Percentiles rank a stretch among this genome's conserved stretches.
phyloP scores from a whole-genome alignment of 208 protist species.

The Leptomonas pyrrhocoris region DNA sequence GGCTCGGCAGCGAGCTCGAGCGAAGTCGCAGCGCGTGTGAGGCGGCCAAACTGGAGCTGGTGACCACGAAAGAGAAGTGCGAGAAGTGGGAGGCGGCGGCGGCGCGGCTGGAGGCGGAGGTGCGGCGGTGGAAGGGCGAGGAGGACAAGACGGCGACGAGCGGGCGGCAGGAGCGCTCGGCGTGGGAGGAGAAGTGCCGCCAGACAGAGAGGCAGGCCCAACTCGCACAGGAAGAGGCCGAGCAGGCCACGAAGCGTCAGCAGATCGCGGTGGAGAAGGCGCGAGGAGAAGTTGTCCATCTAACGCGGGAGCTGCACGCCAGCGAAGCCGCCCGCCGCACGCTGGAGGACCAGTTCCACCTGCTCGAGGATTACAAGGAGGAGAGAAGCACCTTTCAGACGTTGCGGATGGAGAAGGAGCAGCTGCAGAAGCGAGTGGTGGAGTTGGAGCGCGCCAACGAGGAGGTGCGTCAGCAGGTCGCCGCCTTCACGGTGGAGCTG shows the following conservation, averaged over 20 bases:
- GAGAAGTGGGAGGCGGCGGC: constrained; percentile 37
- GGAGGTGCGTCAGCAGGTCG: constrained; percentile 78
- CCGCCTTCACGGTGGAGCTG: constrained; percentile 86
- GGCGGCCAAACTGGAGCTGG: constrained; percentile 11
- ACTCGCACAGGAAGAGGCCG: constrained; percentile 40
- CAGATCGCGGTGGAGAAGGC: constrained; percentile 46
- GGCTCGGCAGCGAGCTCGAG: constrained; percentile 26
- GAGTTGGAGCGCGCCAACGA: constrained; percentile 84
- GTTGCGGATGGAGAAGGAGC: constrained; percentile 73
- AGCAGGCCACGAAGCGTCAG: constrained; percentile 28
- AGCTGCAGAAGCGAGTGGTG: constrained; percentile 63
- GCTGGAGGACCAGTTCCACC: constrained; percentile 75
- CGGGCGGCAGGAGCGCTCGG: constrained; percentile 35
- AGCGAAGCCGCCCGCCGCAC: constrained; percentile 83
- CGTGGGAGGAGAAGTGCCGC: constrained; percentile 46
- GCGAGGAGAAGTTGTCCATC: constrained; percentile 58
- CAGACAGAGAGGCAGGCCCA: constrained; percentile 41
- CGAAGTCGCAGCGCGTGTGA: constrained; percentile 19
- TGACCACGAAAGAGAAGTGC: constrained; percentile 27
- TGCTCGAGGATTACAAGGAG: constrained; percentile 51
- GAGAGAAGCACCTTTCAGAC: constrained; percentile 43
- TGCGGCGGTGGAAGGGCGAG: constrained; percentile 55
- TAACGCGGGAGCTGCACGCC: constrained; percentile 87
- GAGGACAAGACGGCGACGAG: constrained; percentile 38
- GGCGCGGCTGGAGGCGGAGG: constrained; percentile 41